phyloP scores from a whole-genome alignment of 306 rosid species.

The Medicago truncatula region MtrunA17r5.0-ANR NC_053042.1:11191501-11192000 shows the following conservation, averaged over 20 bases:
- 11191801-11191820: not conserved
- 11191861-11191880: too few species aligned
- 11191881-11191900: not conserved
- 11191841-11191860: too few species aligned
- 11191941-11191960: not conserved
- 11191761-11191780: conserved; percentile 13
- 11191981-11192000: too few species aligned
- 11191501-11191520: not conserved
- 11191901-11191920: not conserved
- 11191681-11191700: conserved; percentile 75
- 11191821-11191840: too few species aligned
- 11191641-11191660: conserved; percentile 65
- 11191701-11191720: conserved; percentile 81
- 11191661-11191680: conserved; percentile 81
- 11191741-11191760: conserved; percentile 16
- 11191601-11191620: conserved; percentile 13
- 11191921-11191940: not conserved
- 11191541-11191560: conserved; percentile 4
- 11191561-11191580: conserved; percentile 17
- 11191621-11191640: conserved; percentile 65
- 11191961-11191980: not conserved
- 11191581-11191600: conserved; percentile 24
- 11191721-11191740: conserved; percentile 69
- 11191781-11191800: conserved; percentile 11
- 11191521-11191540: conserved; percentile 10